These are phyloP conservation scores for Zygotorulaspora florentina DNA, from an alignment of 805 yeast species.

Conservation along the genomic window DNA sequence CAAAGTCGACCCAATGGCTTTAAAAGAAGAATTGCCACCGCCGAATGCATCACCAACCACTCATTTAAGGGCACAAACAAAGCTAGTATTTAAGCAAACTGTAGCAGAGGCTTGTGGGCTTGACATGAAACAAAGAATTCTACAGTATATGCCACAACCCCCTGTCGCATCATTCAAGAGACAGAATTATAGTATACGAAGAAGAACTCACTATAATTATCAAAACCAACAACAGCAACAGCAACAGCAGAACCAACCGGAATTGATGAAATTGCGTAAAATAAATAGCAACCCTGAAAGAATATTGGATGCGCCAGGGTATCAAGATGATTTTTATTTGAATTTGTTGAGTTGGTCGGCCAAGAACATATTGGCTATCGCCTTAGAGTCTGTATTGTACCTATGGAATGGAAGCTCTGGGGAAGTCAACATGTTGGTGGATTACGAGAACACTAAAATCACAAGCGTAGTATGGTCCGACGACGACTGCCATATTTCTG, in stretches of 20 bases:
- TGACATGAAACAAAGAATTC: slow-evolving; percentile 72
- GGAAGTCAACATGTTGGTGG: slow-evolving; percentile 63
- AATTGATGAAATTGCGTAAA: slow-evolving; percentile 66
- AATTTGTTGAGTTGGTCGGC: slow-evolving; percentile 85
- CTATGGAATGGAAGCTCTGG: slow-evolving; percentile 91
- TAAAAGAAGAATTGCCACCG: slow-evolving; percentile 42
- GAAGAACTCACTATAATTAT: slow-evolving; percentile 31
- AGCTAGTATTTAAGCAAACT: slow-evolving; percentile 58
- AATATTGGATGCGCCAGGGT: slow-evolving; percentile 93
- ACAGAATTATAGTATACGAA: slow-evolving; percentile 28
- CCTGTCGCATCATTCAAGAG: slow-evolving; percentile 47
- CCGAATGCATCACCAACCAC: slow-evolving; percentile 46
- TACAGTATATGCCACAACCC: slow-evolving; percentile 82
- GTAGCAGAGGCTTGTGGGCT: slow-evolving; percentile 96
- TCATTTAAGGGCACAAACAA: slow-evolving; percentile 42
- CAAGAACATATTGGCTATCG: slow-evolving; percentile 80
- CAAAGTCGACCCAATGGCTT: slow-evolving; percentile 24
- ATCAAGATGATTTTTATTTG: slow-evolving; percentile 86
- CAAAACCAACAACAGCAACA: slow-evolving; percentile 33
- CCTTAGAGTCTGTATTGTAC: slow-evolving; percentile 76
- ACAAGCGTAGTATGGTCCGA: slow-evolving; percentile 81
- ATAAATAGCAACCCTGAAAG: slow-evolving; percentile 87
- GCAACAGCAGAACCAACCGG: slow-evolving; percentile 39
- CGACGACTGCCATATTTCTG: slow-evolving; percentile 79
- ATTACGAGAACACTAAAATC: slow-evolving; percentile 41